phyloP scores from a whole-genome alignment of 306 rosid genomes.

The Benincasa hispida region DNA sequence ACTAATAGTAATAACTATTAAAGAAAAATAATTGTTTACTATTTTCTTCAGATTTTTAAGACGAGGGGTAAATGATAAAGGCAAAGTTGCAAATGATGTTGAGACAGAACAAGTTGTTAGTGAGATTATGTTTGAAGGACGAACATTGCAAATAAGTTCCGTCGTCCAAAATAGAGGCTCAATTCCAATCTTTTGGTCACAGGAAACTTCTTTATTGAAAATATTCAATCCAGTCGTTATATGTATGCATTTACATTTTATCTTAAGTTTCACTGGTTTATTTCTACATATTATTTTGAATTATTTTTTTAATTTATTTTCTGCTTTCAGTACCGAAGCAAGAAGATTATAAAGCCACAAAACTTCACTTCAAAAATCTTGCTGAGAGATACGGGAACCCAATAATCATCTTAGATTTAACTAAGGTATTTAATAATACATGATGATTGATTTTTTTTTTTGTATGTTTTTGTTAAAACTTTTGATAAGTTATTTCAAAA shows the following conservation, averaged over 20 bases:
- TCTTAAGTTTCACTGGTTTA: not conserved
- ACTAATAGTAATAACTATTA: too few relatives aligned
- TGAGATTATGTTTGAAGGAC: constrained; percentile 40
- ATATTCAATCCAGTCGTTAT: constrained; percentile 71
- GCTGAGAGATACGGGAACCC: constrained; percentile 78
- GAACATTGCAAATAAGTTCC: constrained; percentile 69
- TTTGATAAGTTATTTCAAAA: not conserved
- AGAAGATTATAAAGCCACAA: constrained; percentile 64
- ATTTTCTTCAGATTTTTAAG: constrained; percentile 52
- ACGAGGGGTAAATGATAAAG: constrained; percentile 88
- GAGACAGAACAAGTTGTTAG: constrained; percentile 90
- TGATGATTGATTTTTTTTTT: not conserved
- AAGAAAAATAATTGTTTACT: too few relatives aligned
- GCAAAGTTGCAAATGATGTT: constrained; percentile 95
- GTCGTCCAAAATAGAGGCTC: constrained; percentile 87
- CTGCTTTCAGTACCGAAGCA: constrained; percentile 49
- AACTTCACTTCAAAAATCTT: constrained; percentile 89
- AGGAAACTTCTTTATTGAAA: constrained; percentile 74
- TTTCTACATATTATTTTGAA: not conserved
- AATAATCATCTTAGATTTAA: constrained; percentile 72
- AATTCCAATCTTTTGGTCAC: constrained; percentile 94
- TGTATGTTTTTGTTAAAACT: not conserved
- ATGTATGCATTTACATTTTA: constrained; percentile 10
- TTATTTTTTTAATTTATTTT: not conserved
- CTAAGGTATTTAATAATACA: constrained; percentile 42